These are phyloP conservation scores for Conringia planisiliqua DNA, from an alignment of 345 rosid genomes.

Conservation along the genomic window DNA sequence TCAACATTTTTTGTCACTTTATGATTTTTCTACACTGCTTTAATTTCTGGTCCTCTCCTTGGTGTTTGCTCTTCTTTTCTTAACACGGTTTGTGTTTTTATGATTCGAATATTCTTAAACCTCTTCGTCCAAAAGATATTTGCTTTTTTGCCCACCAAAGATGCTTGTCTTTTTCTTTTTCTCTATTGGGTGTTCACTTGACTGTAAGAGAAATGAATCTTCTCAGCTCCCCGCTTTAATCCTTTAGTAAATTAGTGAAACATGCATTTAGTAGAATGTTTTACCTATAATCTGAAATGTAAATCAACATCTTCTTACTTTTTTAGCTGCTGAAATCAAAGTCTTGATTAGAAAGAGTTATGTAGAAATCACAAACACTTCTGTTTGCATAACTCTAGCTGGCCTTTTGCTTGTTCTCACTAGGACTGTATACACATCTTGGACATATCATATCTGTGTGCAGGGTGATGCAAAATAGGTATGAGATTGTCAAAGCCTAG, in stretches of 20 bases:
- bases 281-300: neutral
- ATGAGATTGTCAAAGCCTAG: neutral
- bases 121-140: neutral
- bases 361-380: neutral
- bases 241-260: neutral
- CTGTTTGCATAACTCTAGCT: neutral
- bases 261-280: neutral
- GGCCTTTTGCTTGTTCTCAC: neutral
- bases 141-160: slow-evolving; percentile 6
- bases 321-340: neutral
- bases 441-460: neutral
- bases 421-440: neutral
- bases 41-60: neutral
- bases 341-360: neutral
- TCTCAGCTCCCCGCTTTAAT: neutral
- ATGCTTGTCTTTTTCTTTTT: neutral
- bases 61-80: neutral
- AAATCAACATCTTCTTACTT: neutral
- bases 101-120: neutral
- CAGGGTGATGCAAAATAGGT: neutral
- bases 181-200: neutral
- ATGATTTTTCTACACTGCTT: neutral
- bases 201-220: neutral
- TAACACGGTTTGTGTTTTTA: neutral
- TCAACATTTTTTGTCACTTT: neutral